phyloP scores from a whole-genome alignment of 202 grass and related monocot genomes.

The Musa balbisiana region DNA sequence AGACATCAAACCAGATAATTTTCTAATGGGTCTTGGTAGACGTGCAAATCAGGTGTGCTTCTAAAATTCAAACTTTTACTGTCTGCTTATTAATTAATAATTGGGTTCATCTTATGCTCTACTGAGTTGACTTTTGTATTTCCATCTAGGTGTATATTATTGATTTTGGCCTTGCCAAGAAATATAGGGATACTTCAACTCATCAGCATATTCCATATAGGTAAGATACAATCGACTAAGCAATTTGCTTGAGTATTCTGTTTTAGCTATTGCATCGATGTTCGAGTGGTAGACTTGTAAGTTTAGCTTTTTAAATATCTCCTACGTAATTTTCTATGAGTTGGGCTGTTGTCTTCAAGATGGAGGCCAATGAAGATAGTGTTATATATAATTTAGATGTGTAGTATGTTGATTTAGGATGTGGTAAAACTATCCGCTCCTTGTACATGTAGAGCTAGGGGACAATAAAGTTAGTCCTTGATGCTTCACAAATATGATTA shows the following conservation, averaged over 20 bases:
- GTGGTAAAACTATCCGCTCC: no score
- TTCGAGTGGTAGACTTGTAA: not conserved
- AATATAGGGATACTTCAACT: conserved; percentile 83
- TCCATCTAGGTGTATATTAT: conserved; percentile 72
- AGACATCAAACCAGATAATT: conserved; percentile 99
- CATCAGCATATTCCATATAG: conserved; percentile 97
- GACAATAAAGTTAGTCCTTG: no score
- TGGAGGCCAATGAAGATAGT: no score
- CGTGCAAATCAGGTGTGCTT: conserved; percentile 73
- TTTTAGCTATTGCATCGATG: not conserved
- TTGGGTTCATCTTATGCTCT: not conserved
- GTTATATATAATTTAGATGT: no score
- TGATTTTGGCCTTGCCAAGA: conserved; percentile 98
- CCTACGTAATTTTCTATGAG: not conserved
- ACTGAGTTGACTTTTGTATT: not conserved
- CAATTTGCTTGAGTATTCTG: not conserved
- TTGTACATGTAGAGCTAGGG: no score
- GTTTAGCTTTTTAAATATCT: not conserved
- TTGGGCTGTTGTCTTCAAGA: not conserved
- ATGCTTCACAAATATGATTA: no score
- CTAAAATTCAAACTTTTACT: conserved; percentile 2
- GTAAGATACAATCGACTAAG: conserved; percentile 19
- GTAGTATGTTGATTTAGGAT: no score
- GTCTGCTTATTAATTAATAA: not conserved
- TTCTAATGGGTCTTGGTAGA: conserved; percentile 95